Evolutionary conservation across 768 basidiomycete species (phyloP).

Genomic region (Xerocomellus chrysenteron): DNA sequence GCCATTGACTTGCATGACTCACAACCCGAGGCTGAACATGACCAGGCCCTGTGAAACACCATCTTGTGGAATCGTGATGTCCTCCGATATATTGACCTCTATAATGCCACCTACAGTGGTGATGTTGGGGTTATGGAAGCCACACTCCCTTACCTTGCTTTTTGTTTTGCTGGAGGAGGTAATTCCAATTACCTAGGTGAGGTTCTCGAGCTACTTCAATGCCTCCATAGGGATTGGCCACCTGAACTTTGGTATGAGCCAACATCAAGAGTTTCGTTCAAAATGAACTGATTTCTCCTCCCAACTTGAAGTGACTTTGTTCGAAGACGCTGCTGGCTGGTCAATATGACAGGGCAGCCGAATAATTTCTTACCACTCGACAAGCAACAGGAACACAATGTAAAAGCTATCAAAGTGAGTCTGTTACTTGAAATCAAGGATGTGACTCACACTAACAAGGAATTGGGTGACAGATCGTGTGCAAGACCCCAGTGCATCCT

Average conservation of each 20-base stretch:
- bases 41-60: conserved; percentile 27
- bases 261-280: no score
- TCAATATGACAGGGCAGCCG: conserved; percentile 29
- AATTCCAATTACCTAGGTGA: neutral
- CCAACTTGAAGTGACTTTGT: neutral
- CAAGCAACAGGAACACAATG: conserved; percentile 36
- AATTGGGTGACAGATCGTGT: no score
- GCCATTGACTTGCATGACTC: neutral
- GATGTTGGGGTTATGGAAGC: conserved; percentile 27
- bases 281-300: no score
- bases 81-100: conserved; percentile 37
- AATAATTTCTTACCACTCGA: conserved; percentile 31
- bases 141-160: conserved; percentile 12
- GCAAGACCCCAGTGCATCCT: no score
- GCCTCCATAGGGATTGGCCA: neutral
- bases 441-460: no score
- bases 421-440: no score
- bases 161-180: neutral
- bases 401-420: conserved; percentile 35
- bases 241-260: no score
- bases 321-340: conserved; percentile 20
- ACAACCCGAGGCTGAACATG: conserved; percentile 16
- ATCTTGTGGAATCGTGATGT: conserved; percentile 39
- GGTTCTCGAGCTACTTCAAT: neutral
- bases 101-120: conserved; percentile 35